Percentiles rank a stretch among this genome's conserved stretches.
Conservation (phyloP, 345 rosid species). For the Gossypium bickii region DNA sequence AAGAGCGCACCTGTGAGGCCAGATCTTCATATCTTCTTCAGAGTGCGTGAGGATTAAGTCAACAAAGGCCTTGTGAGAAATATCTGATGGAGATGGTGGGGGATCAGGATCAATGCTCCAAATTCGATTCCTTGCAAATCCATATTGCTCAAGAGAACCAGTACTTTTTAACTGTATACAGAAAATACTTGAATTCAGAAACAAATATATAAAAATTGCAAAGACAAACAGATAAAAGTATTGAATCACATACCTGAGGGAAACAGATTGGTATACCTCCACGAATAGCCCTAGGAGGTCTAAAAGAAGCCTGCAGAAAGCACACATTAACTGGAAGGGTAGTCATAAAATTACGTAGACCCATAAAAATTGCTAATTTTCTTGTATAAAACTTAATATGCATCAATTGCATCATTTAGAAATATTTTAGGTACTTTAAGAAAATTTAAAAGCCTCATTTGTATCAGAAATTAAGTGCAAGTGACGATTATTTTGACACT, state of each 20-base stretch:
- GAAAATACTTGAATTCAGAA: slow-evolving; percentile 11
- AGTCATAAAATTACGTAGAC: neutral
- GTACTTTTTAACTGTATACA: slow-evolving; percentile 54
- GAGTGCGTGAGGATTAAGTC: slow-evolving; percentile 66
- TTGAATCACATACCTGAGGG: slow-evolving; percentile 65
- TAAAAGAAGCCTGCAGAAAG: slow-evolving; percentile 53
- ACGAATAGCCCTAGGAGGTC: slow-evolving; percentile 71
- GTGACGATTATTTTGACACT: neutral
- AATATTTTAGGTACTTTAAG: neutral
- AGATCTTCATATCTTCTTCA: slow-evolving; percentile 63
- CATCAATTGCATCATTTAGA: neutral
- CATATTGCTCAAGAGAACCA: slow-evolving; percentile 70
- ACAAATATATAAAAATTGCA: slow-evolving; percentile 6
- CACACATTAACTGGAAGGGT: neutral
- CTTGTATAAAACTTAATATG: neutral
- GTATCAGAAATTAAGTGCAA: neutral
- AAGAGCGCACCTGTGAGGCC: slow-evolving; percentile 72
- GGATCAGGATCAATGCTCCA: slow-evolving; percentile 74
- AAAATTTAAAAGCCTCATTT: neutral
- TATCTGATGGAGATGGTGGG: slow-evolving; percentile 45
- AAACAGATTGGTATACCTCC: slow-evolving; percentile 91
- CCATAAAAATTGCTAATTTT: neutral
- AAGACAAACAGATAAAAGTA: slow-evolving; percentile 2
- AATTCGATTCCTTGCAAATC: slow-evolving; percentile 73
- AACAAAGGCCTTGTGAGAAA: slow-evolving; percentile 43